Base-by-base conservation (phyloP, 805 yeast species). In the Yarrowia sp. region DNA sequence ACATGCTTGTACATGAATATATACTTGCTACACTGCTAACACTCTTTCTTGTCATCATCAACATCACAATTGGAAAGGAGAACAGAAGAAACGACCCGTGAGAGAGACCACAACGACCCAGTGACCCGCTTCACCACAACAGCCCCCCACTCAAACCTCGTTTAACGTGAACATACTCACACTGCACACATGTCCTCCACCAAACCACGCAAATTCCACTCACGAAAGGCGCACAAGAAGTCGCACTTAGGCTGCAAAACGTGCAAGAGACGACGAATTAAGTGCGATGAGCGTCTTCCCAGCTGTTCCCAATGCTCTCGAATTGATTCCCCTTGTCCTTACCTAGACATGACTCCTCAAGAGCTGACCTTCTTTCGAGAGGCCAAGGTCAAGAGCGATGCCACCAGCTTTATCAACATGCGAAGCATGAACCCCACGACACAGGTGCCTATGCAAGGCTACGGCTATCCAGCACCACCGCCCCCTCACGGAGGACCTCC, bases 201-300 rank as follows among this genome's bases (percentile, higher is more conserved):
- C 44, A 61, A 47, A 36, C 66, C 66, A 19, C 66, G 68, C 36
- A 81, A 74, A 80, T 78, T 73, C 55, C 72, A 73, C 55, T 80
- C 84, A 9, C 79, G 91, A 72, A 79, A 89, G 72, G 82, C 83
- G 69, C 92, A 88, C 76, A 80, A 87, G 68, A 88, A 88, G 77
- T 87, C 91, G 8, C 92, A 88, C 73, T 74, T 84, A 65, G 94
- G 95, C n/a, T 89, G 95, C 77, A 86, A 85, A 3, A 86, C 87
- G 20, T 87, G 91, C 76, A 86, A 87, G 72, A 79, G 81, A 60
- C 81, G 90, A 47, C 79, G 89, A 46, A 85, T 87, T 73, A 87
- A 87, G 71, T 87, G 91, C 75, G 89, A 87, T 75, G 91, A 87
- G 74, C 77, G 79, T 38, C 78, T 85, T n/a, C 90, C 90, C 2